Evolutionary conservation across 345 rosid genomes (phyloP), one percentile per base, ranked within the genome.

Genomic region (Raphanus sativus): DNA sequence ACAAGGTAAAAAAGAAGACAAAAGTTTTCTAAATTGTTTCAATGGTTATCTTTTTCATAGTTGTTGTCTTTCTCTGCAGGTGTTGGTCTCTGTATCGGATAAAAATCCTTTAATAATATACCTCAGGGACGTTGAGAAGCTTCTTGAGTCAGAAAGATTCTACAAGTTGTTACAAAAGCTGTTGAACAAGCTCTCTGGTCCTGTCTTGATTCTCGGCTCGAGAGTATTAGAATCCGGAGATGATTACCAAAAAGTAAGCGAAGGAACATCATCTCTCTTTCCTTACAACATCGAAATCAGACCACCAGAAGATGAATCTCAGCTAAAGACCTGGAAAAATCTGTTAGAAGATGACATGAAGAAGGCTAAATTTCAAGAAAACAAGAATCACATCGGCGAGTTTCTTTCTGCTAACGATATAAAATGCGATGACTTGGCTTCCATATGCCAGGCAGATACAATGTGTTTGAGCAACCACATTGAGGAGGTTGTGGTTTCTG

Each of bases 381-480:
- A 89, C 87, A 92, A 86, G 77, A 92, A 92, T 78, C 97, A 92
- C 86, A 93, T 91, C 21, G 88, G 93, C 0, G 96, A 93, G 81
- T 97, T 93, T 40, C 97, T 95, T 42, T 91, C 97, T 0, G 91
- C 92, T 61, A 95, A 93, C 76, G 98, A 91, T 71, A 85, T 95
- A 29, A 91, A 90, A 55, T 95, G 99, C n/a, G 92, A 91, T 74
- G 99, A 90, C 83, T 80, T 95, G 73, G 86, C 86, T 65, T 89
- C 93, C n/a, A 87, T 95, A 76, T 95, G 91, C 69, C 89, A 81
- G 0, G 86, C 92, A 15, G 98, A 93, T 83, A 88, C 97, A 3
- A 75, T 90, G 83, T 78, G 85, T 71, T 80, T 95, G 34, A 79
- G 94, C 82, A 86, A 86, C 77, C 87, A 89, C 77, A 89, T 93